Evolutionary conservation across 2,329 filamentous ascomycete genomes (phyloP).

Genomic region (Neonectria hederae): DNA sequence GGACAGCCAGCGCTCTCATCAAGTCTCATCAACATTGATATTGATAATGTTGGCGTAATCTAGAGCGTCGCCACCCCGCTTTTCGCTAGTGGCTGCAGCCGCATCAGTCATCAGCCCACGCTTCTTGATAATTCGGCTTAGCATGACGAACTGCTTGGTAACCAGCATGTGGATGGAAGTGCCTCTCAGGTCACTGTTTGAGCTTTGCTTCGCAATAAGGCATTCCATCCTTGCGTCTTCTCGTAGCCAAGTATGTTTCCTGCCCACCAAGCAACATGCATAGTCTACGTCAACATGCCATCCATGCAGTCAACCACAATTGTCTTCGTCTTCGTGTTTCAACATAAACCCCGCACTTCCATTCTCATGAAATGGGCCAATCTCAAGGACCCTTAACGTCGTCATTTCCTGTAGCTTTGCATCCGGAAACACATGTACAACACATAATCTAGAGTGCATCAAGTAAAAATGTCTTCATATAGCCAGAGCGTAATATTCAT

Average conservation of each 20-base stretch:
- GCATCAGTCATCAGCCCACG: constrained; percentile 30
- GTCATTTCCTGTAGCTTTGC: neutral
- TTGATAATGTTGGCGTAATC: constrained; percentile 42
- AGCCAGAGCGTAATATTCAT: constrained; percentile 24
- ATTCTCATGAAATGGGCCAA: neutral
- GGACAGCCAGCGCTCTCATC: neutral
- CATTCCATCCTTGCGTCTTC: neutral
- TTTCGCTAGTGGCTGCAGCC: constrained; percentile 27
- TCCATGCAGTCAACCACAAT: no score
- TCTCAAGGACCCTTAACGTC: neutral
- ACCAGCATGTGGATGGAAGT: neutral
- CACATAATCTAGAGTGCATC: neutral
- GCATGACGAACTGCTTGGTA: constrained; percentile 25
- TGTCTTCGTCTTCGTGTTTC: no score
- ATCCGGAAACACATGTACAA: neutral
- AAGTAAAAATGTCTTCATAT: neutral
- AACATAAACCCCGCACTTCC: no score
- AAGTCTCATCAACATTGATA: no score
- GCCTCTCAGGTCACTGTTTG: neutral
- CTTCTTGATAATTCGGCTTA: constrained; percentile 34
- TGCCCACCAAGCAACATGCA: neutral
- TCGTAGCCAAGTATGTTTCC: neutral
- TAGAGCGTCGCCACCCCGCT: constrained; percentile 31
- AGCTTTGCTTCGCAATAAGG: neutral
- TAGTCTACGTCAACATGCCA: no score